Evolutionary conservation across 192 early-diverging fungal genomes (phyloP).

Genomic region (Backusella circina): DNA sequence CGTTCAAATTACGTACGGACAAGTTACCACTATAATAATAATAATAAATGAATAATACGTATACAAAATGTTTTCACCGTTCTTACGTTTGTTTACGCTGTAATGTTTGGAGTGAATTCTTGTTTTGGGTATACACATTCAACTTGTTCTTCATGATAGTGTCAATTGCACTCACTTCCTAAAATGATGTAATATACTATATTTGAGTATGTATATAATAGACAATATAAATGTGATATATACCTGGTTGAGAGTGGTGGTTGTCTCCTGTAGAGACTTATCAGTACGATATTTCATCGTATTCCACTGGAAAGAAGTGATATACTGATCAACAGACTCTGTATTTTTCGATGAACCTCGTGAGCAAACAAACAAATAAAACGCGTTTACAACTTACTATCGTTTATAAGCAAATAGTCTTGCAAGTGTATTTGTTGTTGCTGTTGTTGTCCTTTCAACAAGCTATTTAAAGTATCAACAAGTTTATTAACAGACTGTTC

Average conservation of each 20-base stretch:
- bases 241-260: conserved; percentile 75
- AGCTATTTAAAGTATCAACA: conserved; percentile 76
- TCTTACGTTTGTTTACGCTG: conserved; percentile 79
- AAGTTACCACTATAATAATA: conserved; percentile 72
- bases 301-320: conserved; percentile 92
- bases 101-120: conserved; percentile 75
- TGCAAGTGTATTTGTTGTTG: conserved; percentile 46
- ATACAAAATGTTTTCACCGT: neutral
- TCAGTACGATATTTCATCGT: conserved; percentile 95
- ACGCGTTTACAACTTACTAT: conserved; percentile 58
- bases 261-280: conserved; percentile 84
- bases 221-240: neutral
- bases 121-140: conserved; percentile 80
- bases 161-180: conserved; percentile 90
- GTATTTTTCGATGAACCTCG: conserved; percentile 3
- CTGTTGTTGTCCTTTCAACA: conserved; percentile 57
- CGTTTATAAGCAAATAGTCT: conserved; percentile 67
- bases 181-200: neutral
- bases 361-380: neutral
- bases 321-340: conserved; percentile 87
- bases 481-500: conserved; percentile 79
- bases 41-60: neutral
- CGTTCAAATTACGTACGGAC: conserved; percentile 80
- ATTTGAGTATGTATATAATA: neutral
- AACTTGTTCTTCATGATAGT: conserved; percentile 88